Evolutionary conservation across 2,329 filamentous ascomycete genomes (phyloP).

Genomic region (Ascochyta viciae-villosae): DNA sequence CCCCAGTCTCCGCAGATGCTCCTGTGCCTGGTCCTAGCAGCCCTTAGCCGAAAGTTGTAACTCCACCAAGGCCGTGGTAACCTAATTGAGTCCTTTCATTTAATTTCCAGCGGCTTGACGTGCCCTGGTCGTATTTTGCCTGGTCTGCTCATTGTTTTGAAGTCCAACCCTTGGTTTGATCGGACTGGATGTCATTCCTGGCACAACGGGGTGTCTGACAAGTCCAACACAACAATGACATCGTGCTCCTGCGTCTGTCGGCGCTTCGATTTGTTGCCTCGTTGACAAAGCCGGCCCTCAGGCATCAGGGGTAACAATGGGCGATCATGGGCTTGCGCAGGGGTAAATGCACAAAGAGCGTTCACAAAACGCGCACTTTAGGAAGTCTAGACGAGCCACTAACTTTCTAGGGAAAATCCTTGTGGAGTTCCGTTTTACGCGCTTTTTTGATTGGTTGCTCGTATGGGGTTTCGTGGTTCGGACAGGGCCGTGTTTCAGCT

Average conservation of each 20-base stretch:
- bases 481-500: conserved; percentile 34
- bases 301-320: conserved; percentile 31
- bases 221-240: conserved; percentile 11
- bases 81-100: conserved; percentile 37
- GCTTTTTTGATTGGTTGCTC: conserved; percentile 21
- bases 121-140: conserved; percentile 13
- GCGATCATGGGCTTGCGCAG: conserved; percentile 34
- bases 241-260: conserved; percentile 4
- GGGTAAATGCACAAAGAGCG: conserved; percentile 16
- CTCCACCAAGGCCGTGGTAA: conserved; percentile 28
- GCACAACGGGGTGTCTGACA: conserved; percentile 4
- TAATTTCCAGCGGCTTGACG: conserved; percentile 23
- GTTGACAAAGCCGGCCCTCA: conserved; percentile 23
- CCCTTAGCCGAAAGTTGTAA: conserved; percentile 23
- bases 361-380: conserved; percentile 27
- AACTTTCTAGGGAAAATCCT: conserved; percentile 20
- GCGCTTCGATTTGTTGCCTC: conserved; percentile 28
- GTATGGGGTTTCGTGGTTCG: conserved; percentile 6
- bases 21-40: conserved; percentile 31
- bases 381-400: conserved; percentile 26
- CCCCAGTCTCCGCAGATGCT: conserved; percentile 36
- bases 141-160: conserved; percentile 21
- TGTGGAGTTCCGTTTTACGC: conserved; percentile 6
- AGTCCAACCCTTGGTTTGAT: conserved; percentile 12
- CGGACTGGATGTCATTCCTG: conserved; percentile 19